These are phyloP conservation scores for Ogataea polymorpha DNA, from an alignment of 805 yeast species.

Conservation along the genomic window DNA sequence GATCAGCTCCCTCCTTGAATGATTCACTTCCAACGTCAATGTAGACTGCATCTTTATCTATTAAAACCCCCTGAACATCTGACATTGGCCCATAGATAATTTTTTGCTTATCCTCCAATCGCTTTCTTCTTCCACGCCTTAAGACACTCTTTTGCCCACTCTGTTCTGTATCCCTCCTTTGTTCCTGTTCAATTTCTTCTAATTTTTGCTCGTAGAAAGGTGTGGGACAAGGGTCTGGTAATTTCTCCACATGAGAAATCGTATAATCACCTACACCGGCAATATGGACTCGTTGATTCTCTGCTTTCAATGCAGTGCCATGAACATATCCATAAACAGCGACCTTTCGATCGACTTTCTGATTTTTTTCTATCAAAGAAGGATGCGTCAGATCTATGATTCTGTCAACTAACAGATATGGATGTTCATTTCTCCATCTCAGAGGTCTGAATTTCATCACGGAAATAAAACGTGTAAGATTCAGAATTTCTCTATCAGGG, in stretches of 20 bases:
- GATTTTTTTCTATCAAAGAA: conserved; percentile 66
- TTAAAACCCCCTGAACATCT: conserved; percentile 97
- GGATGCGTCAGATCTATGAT: conserved; percentile 93
- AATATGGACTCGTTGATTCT: conserved; percentile 77
- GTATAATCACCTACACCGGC: conserved; percentile 94
- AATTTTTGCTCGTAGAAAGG: conserved; percentile 85
- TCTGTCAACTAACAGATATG: conserved; percentile 87
- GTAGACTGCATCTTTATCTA: conserved; percentile 96
- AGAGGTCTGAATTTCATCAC: conserved; percentile 99
- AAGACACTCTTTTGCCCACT: conserved; percentile 50
- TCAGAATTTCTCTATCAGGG: conserved; percentile 93
- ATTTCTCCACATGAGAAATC: conserved; percentile 72
- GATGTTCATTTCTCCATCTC: conserved; percentile 99
- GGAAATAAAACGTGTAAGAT: conserved; percentile 85
- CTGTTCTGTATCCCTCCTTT: conserved; percentile 59
- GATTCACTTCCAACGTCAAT: conserved; percentile 63
- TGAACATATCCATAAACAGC: conserved; percentile 93
- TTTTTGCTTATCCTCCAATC: conserved; percentile 92
- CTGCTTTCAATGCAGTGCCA: conserved; percentile 78
- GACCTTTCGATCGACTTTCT: conserved; percentile 82
- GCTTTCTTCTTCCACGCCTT: conserved; percentile 67
- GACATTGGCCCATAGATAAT: conserved; percentile 98
- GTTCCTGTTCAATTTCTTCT: conserved; percentile 78
- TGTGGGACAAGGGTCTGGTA: conserved; percentile 99
- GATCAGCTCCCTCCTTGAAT: conserved; percentile 32